Evolutionary conservation across 2,329 filamentous ascomycete genomes (phyloP), one percentile per base, ranked within the genome.

Genomic region (Neonectria hederae): DNA sequence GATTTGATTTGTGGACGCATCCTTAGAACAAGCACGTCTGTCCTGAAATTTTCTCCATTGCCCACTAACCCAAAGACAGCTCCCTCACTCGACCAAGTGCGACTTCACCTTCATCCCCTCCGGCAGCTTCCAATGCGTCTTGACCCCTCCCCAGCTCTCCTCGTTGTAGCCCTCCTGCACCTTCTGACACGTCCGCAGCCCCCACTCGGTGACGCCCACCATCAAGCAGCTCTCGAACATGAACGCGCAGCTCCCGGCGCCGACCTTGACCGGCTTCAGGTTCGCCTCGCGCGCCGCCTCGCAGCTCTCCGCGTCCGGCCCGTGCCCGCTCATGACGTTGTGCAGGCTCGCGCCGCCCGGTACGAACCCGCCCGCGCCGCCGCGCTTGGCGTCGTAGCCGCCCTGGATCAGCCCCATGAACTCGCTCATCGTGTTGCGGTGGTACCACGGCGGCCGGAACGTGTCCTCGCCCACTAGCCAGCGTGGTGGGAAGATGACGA

Each of bases 71-170:
- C 10, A n/a, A 38, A 14, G 24, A 14, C 11, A 3, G 9, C 14
- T 17, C n/a, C 7, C 4, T 49, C 53, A 65, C 43, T 59, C 32
- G n/a, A 70, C 53, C 17, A 70, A 63, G 40, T 74, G 72, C 13
- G 65, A 56, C 54, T 72, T 74, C 11, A 78, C 73, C 62, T 75
- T 65, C 32, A 70, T 60, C 1, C 76, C 80, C 38, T 79, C 77
- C 0, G 83, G 82, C 71, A 72, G 73, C 73, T 80, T 79, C 83
- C 90, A 92, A 74, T 91, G 87, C 46, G 88, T 84, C 77, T 87
- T 86, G 56, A 92, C 80, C 0, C 85, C 85, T 28, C 84, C 89
- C 93, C 93, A 97, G 76, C 92, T 94, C 82, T 97, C 91, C 62
- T 89, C 87, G 75, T 89, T 94, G 74, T 96, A 97, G 61, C 87